Evolutionary conservation across 768 basidiomycete genomes (phyloP).

Genomic region (Daedaleopsis nitida): DNA sequence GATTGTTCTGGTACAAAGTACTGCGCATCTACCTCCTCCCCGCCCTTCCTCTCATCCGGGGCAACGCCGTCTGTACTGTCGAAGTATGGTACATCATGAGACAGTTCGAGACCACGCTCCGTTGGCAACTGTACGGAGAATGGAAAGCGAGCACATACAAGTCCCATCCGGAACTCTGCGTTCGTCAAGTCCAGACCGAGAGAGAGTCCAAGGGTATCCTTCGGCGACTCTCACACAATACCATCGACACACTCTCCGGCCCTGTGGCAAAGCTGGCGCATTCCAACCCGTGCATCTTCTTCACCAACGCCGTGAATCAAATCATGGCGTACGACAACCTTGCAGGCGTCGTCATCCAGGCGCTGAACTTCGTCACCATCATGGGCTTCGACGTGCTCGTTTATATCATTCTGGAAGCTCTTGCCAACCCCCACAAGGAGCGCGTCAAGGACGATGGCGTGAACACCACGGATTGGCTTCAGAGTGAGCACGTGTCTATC

Average conservation of each 20-base stretch:
- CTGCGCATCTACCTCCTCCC: conserved; percentile 83
- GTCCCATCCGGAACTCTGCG: conserved; percentile 75
- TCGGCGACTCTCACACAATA: conserved; percentile 82
- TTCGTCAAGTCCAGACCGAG: conserved; percentile 82
- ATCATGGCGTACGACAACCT: conserved; percentile 97
- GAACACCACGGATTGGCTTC: conserved; percentile 88
- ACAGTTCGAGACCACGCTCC: conserved; percentile 72
- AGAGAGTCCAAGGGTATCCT: conserved; percentile 88
- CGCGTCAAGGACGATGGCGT: conserved; percentile 92
- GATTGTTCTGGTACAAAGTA: conserved; percentile 84
- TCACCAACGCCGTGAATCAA: conserved; percentile 86
- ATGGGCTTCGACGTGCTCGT: conserved; percentile 95
- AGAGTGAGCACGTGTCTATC: conserved; percentile 59
- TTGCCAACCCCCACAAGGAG: conserved; percentile 80
- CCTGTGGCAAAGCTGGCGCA: conserved; percentile 92
- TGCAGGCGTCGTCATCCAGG: conserved; percentile 86
- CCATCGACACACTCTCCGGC: conserved; percentile 82
- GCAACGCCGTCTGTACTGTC: conserved; percentile 85
- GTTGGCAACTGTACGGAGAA: conserved; percentile 94
- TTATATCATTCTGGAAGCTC: conserved; percentile 82
- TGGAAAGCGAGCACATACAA: conserved; percentile 80
- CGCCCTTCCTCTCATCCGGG: conserved; percentile 79
- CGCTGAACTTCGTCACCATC: conserved; percentile 83
- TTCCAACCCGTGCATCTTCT: conserved; percentile 91
- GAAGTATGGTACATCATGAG: conserved; percentile 92